Base-by-base conservation (phyloP, 202 grass and related monocot genomes). In the Schoenoplectus tabernaemontani region DNA sequence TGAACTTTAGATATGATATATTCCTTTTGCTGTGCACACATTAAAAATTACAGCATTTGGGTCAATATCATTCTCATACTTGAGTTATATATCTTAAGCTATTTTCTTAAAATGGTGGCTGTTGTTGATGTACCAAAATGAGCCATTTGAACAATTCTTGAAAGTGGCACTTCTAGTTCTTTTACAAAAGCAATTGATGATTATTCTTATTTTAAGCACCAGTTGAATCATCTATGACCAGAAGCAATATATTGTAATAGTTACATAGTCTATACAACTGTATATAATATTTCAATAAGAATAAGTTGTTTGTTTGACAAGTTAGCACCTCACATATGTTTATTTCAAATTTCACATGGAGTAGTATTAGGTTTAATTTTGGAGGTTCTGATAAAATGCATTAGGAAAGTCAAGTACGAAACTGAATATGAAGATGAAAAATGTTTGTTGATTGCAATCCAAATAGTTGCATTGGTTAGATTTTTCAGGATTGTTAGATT, bases 111-210 rank as follows among this genome's bases (percentile, higher is more conserved):
- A 43, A 69, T 22, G 64, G 20, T 43, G 64, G 38, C 38, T 69
- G 38, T 42, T 69, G 4, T 69, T 69, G n/a, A 69, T 37, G 65
- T 69, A 44, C 39, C 1, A 23, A 64, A 69, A 23, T 69, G 19
- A 69, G 38, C 39, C 38, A 69, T 69, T 66, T 69, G 64, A 69
- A 43, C 19, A 69, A 5, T 68, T 43, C 64, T 43, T 68, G 64
- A 43, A 11, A 32, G 9, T 42, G 12, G 12, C 15, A 63, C 30
- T 63, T 54, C 2, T 37, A 17, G 50, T 54, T 19, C 50, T 54
- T 63, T 63, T 33, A 13, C 59, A 16, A 1, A 32, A 63, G 11
- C 1, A 34, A 26, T 13, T 6, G 59, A 28, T 63, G 13, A 28
- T 1, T 63, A 63, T 63, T 4, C 30, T 33, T 63, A 63, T 63